Percentiles rank a stretch among this genome's conserved stretches.
phyloP scores from a whole-genome alignment of 2,329 filamentous ascomycete genomes.

The Sphaerulina musiva region DNA sequence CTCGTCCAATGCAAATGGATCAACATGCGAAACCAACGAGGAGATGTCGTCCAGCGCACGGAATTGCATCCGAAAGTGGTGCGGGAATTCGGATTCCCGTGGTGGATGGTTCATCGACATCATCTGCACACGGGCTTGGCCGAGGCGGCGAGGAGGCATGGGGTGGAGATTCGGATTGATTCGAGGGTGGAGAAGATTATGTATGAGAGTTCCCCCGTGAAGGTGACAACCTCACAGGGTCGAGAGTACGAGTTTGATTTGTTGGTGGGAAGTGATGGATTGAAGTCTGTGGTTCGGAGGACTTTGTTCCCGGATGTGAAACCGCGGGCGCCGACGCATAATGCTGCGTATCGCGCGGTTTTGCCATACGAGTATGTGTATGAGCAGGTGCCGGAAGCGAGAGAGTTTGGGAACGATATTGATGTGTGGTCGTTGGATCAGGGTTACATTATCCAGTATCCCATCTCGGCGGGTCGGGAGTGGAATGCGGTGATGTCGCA shows the following conservation, averaged over 20 bases:
- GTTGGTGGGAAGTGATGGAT: conserved; percentile 26
- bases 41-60: conserved; percentile 28
- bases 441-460: conserved; percentile 42
- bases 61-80: conserved; percentile 23
- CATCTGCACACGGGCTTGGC: conserved; percentile 43
- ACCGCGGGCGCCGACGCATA: conserved; percentile 36
- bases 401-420: conserved; percentile 31
- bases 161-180: conserved; percentile 35
- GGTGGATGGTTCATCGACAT: conserved; percentile 44
- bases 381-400: conserved; percentile 13
- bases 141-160: conserved; percentile 35
- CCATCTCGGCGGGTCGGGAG: conserved; percentile 38
- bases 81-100: conserved; percentile 33
- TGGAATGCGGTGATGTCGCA: conserved; percentile 44
- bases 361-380: conserved; percentile 39
- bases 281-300: conserved; percentile 32
- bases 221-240: conserved; percentile 28
- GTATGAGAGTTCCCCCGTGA: conserved; percentile 23
- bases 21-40: conserved; percentile 36
- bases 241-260: conserved; percentile 21
- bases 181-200: conserved; percentile 33
- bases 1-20: conserved; percentile 37
- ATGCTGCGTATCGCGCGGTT: conserved; percentile 41
- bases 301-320: conserved; percentile 37
- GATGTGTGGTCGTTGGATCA: conserved; percentile 41